Percentiles rank a stretch among this genome's conserved stretches.
Conservation (phyloP, 2,329 filamentous ascomycete genomes). For the Penicillium palitans region DNA sequence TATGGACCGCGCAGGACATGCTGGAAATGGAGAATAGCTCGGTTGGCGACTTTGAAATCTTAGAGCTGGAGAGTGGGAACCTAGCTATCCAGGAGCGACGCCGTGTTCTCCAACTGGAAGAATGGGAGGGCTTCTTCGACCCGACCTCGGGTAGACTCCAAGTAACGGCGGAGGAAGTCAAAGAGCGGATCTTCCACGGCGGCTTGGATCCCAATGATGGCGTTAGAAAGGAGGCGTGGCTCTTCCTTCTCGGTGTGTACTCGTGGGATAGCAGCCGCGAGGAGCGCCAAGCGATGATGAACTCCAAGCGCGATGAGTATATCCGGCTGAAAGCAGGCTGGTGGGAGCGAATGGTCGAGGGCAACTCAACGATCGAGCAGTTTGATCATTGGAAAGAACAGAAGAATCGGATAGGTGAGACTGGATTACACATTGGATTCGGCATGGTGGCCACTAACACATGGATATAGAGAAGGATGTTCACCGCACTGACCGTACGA, state of each 20-base stretch:
- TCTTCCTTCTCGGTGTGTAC: slow-evolving; percentile 87
- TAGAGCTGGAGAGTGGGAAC: slow-evolving; percentile 73
- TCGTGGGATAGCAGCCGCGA: slow-evolving; percentile 89
- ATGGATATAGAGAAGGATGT: slow-evolving; percentile 86
- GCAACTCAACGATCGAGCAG: slow-evolving; percentile 74
- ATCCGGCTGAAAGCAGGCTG: slow-evolving; percentile 89
- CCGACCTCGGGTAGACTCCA: slow-evolving; percentile 69
- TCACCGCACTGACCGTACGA: slow-evolving; percentile 90
- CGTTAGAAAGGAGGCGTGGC: slow-evolving; percentile 93
- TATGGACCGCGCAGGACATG: slow-evolving; percentile 92
- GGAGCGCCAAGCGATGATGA: slow-evolving; percentile 78
- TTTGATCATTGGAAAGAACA: slow-evolving; percentile 98
- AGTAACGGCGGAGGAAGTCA: slow-evolving; percentile 86
- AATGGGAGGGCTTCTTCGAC: slow-evolving; percentile 94
- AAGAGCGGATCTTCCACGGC: slow-evolving; percentile 95
- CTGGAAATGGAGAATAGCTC: slow-evolving; percentile 92
- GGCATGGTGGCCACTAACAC: slow-evolving; percentile 29
- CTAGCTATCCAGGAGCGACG: slow-evolving; percentile 75
- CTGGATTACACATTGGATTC: neutral
- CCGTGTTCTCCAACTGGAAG: slow-evolving; percentile 73
- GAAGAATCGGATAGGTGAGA: slow-evolving; percentile 83
- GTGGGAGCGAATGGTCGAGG: slow-evolving; percentile 92
- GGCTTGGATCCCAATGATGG: slow-evolving; percentile 86
- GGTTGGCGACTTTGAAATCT: slow-evolving; percentile 91
- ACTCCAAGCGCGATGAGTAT: slow-evolving; percentile 87